A percentile compares a stretch with the other conserved stretches of the same genome.
Evolutionary conservation across 2,329 filamentous ascomycete genomes (phyloP).

Genomic region (Lachnellula cervina): DNA sequence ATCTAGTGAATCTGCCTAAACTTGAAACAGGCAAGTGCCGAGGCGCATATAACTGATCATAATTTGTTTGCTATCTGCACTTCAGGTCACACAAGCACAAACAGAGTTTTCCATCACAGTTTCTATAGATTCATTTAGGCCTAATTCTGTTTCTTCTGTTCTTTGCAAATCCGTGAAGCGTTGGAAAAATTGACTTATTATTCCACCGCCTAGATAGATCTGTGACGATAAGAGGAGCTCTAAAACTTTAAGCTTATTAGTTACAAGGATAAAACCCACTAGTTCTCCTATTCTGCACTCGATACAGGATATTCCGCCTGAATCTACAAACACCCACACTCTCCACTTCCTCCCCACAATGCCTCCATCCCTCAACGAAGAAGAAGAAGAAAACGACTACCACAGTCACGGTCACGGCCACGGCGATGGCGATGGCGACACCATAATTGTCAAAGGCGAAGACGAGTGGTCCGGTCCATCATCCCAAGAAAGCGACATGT

Average conservation of each 20-base stretch:
- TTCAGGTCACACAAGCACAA: not conserved
- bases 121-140: not conserved
- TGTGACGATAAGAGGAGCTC: conserved; percentile 8
- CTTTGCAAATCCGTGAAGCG: not conserved
- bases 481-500: conserved; percentile 18
- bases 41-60: not conserved
- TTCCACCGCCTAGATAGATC: not conserved
- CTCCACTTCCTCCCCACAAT: conserved; percentile 13
- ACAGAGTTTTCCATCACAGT: not conserved
- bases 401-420: too few species aligned
- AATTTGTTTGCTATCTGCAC: not conserved
- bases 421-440: conserved; percentile 6
- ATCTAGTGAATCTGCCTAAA: not conserved
- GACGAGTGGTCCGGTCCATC: conserved; percentile 16
- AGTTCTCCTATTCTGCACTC: conserved; percentile 8
- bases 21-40: not conserved
- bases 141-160: not conserved
- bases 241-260: conserved; percentile 5
- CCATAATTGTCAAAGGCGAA: conserved; percentile 26
- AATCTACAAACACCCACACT: not conserved
- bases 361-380: conserved; percentile 19
- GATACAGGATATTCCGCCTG: not conserved
- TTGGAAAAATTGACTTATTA: not conserved
- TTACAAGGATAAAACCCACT: conserved; percentile 8
- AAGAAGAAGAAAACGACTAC: conserved; percentile 17